Percentiles rank a stretch among this genome's conserved stretches.
phyloP scores from a whole-genome alignment of 192 early-diverging fungal genomes.

The Umbelopsis sp. region DNA sequence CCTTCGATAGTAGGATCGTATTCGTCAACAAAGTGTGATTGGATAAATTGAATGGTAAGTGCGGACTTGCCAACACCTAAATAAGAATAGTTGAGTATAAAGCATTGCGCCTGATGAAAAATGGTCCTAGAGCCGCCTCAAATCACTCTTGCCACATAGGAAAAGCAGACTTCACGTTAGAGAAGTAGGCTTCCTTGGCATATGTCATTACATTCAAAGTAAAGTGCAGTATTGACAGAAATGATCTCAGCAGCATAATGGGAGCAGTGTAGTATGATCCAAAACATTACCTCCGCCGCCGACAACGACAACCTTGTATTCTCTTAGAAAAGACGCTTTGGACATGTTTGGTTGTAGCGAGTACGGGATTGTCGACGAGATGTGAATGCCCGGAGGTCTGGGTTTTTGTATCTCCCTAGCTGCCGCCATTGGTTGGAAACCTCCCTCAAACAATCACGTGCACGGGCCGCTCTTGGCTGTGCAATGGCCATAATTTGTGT shows the following conservation, averaged over 20 bases:
- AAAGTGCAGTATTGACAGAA: background rate
- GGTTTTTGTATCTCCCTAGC: background rate
- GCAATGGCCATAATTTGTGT: no score
- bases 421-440: no score
- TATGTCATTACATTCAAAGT: background rate
- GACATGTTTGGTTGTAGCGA: conserved; percentile 29
- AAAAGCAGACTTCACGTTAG: background rate
- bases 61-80: conserved; percentile 81
- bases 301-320: conserved; percentile 82
- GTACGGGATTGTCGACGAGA: background rate
- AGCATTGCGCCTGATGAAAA: background rate
- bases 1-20: conserved; percentile 99
- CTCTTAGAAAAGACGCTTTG: conserved; percentile 45
- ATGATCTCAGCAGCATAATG: background rate
- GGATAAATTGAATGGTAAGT: conserved; percentile 83
- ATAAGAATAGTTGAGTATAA: conserved; percentile 4
- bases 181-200: background rate
- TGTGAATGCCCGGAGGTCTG: background rate
- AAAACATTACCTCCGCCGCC: conserved; percentile 73
- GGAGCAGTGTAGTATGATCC: background rate
- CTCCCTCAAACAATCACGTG: no score
- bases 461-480: no score
- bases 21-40: conserved; percentile 84
- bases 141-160: background rate
- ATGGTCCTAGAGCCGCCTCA: background rate